Percentiles rank a stretch among this genome's conserved stretches.
Evolutionary conservation across 1,284 basidiomycete genomes (phyloP).

Genomic region (Kwoniella shivajii): DNA sequence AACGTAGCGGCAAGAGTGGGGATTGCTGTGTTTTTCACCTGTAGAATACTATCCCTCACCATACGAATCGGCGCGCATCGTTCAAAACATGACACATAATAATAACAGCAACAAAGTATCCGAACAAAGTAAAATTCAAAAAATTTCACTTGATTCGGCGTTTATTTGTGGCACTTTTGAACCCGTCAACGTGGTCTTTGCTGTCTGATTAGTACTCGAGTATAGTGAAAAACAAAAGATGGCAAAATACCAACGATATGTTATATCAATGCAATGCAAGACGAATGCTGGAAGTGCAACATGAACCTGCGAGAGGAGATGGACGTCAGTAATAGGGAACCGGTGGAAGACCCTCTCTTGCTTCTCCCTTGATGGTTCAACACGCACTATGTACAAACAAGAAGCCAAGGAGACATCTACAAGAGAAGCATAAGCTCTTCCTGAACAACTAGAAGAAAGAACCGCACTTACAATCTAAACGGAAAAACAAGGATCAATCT

Average conservation of each 20-base stretch:
- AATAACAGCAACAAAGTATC: too few relatives aligned
- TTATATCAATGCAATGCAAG: background rate
- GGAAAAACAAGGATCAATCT: background rate
- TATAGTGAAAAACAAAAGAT: background rate
- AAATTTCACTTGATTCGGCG: conserved; percentile 1
- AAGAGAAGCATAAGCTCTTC: background rate
- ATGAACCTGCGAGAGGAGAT: background rate
- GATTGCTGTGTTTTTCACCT: background rate
- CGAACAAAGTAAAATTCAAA: conserved; percentile 1
- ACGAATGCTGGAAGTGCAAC: background rate
- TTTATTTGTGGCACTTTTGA: conserved; percentile 4
- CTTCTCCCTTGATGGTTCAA: background rate
- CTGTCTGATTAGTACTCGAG: background rate
- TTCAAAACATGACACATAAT: too few relatives aligned
- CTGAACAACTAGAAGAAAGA: background rate
- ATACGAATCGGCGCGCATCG: too few relatives aligned
- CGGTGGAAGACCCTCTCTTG: background rate
- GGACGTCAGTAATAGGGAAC: too few relatives aligned
- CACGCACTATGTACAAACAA: conserved; percentile 16
- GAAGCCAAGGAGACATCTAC: background rate
- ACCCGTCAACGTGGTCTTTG: background rate
- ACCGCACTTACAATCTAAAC: conserved; percentile 3
- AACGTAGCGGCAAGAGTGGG: background rate
- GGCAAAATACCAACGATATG: background rate
- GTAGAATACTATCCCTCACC: too few relatives aligned